These are phyloP conservation scores for Akebia trifoliata DNA, from an alignment of 164 flowering plant species.

Conservation along the genomic window DNA sequence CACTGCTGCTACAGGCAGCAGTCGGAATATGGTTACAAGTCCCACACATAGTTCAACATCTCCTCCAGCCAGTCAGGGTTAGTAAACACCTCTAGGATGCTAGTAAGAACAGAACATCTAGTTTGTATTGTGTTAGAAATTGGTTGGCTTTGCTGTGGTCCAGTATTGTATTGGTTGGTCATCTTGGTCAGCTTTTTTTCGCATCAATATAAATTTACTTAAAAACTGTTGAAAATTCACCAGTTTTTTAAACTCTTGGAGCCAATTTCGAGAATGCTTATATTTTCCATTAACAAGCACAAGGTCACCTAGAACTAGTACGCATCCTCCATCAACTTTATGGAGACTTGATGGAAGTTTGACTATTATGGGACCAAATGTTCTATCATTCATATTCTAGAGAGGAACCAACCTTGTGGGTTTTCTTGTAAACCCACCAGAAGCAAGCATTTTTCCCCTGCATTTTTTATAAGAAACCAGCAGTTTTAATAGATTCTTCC, in stretches of 20 bases:
- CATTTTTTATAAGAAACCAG: no score
- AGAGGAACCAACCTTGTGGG: background rate
- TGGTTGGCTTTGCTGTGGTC: no score
- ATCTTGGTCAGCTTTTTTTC: no score
- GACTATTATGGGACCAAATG: no score
- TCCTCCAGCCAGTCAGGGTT: slow-evolving; percentile 78
- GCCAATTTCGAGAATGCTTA: background rate
- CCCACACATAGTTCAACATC: slow-evolving; percentile 82
- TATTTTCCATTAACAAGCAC: background rate
- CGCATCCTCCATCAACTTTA: background rate
- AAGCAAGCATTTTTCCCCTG: no score
- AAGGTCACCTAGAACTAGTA: background rate
- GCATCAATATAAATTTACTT: no score
- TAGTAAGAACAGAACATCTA: no score
- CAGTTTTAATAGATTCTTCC: no score
- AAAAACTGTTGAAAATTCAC: background rate
- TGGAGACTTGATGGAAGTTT: background rate
- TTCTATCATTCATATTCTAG: background rate
- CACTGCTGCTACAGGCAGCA: slow-evolving; percentile 65
- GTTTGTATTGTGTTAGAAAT: no score
- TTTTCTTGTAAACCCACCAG: no score
- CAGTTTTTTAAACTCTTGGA: background rate
- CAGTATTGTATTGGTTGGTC: no score
- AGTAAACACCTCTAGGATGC: slow-evolving; percentile 22
- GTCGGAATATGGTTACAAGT: slow-evolving; percentile 74